phyloP scores from a whole-genome alignment of 371 early-diverging fungal genomes.

The Syncephalis plumigaleata region DNA sequence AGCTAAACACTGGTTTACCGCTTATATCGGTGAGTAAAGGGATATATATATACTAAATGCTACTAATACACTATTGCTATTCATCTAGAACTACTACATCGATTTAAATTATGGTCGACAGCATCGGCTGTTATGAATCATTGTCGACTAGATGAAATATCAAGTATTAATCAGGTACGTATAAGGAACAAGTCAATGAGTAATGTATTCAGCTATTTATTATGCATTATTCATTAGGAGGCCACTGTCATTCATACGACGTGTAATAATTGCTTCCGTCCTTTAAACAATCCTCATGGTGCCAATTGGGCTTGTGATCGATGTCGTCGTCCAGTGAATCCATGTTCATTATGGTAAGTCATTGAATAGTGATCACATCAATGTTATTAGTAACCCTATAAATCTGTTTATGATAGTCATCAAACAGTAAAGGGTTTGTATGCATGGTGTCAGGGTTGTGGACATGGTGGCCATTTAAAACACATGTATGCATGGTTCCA shows the following conservation, averaged over 20 bases:
- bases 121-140: slow-evolving; percentile 44
- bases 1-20: slow-evolving; percentile 46
- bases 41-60: background rate
- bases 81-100: slow-evolving; percentile 40
- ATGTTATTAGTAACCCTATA: background rate
- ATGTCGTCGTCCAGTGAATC: slow-evolving; percentile 38
- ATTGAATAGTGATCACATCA: background rate
- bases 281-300: slow-evolving; percentile 26
- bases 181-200: background rate
- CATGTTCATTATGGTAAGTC: slow-evolving; percentile 52
- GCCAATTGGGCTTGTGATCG: slow-evolving; percentile 61
- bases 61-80: background rate
- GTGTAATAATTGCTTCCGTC: slow-evolving; percentile 51
- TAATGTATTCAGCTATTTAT: background rate
- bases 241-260: slow-evolving; percentile 55
- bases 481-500: slow-evolving; percentile 62
- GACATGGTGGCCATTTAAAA: slow-evolving; percentile 63
- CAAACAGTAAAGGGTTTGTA: slow-evolving; percentile 42
- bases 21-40: slow-evolving; percentile 41
- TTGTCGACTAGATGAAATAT: slow-evolving; percentile 32
- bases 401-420: slow-evolving; percentile 16
- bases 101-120: slow-evolving; percentile 51
- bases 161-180: slow-evolving; percentile 30
- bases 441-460: slow-evolving; percentile 57
- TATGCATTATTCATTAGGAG: slow-evolving; percentile 20